Evolutionary conservation across 306 rosid species (phyloP), one percentile per base, ranked within the genome.

Genomic region (Leucaena leucocephala): DNA sequence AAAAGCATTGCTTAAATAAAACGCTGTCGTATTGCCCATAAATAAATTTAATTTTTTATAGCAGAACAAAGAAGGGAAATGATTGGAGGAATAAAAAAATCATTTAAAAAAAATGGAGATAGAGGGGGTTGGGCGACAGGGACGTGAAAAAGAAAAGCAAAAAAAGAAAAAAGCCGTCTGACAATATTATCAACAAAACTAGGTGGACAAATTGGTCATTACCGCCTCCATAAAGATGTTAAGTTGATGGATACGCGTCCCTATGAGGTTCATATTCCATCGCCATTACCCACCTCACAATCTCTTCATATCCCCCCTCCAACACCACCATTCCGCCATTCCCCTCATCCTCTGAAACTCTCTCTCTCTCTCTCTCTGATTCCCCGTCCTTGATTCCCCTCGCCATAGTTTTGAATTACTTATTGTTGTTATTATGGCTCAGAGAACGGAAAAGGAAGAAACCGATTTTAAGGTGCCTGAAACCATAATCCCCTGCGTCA

Each of bases 401-500:
- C 36, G 36, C 7, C 69, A 13, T 3, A 22, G 8, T 4, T 40
- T 46, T 4, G 16, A 46, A 13, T 46, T 12, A 12, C 46, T 43
- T 27, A 27, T 27, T 27, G 27, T 40, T 40, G 44, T 40, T 43
- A 9, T 4, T 5, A 85, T 89, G 97, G 96, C 97, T 45, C 97
- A 91, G 83, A 90, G 89, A 21, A 82, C 97, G 0, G 91, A 86
- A 75, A 87, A 93, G 82, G 93, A 94, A 44, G 98, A 94, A 78
- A 83, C 96, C 33, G 98, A 94, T 68, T 89, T 91, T 83, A 90
- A 94, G 84, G 98, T 94, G 2, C 92, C 91, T 0, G 97, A 94
- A 68, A 86, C 91, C 17, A 82, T 86, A 44, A 81, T 86, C 36
- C 94, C 86, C 21, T 90, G 94, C 88, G 86, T 89, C 74, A 91